These are phyloP conservation scores for Penicillium robsamsonii DNA, from an alignment of 495 filamentous ascomycete genomes.

Conservation along the genomic window DNA sequence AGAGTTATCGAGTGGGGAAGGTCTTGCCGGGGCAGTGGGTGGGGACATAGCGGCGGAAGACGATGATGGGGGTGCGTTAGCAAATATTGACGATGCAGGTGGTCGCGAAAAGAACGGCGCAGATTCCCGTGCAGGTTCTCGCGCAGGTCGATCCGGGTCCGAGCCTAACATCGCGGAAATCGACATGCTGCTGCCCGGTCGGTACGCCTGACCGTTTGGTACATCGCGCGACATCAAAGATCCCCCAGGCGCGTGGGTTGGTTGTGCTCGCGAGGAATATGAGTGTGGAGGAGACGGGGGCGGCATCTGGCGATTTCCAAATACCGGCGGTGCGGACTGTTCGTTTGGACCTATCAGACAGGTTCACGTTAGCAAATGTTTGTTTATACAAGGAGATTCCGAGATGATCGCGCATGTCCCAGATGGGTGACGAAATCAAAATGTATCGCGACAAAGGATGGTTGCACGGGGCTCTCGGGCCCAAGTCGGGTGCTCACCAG, in stretches of 20 bases:
- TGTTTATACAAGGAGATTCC: slow-evolving; percentile 2
- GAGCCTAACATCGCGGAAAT: slow-evolving; percentile 86
- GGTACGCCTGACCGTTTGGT: slow-evolving; percentile 45
- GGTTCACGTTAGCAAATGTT: slow-evolving; percentile 1
- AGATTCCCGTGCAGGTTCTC: slow-evolving; percentile 52
- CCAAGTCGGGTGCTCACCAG: slow-evolving; percentile 33
- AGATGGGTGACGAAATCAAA: slow-evolving; percentile 3
- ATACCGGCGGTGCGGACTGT: slow-evolving; percentile 45
- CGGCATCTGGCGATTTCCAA: slow-evolving; percentile 56
- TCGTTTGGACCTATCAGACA: slow-evolving; percentile 33
- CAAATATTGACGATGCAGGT: slow-evolving; percentile 46
- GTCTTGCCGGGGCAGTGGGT: slow-evolving; percentile 41
- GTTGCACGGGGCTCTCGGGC: slow-evolving; percentile 10
- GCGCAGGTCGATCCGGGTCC: slow-evolving; percentile 50
- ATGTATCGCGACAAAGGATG: slow-evolving; percentile 3
- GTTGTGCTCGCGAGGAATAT: slow-evolving; percentile 43
- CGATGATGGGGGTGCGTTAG: slow-evolving; percentile 31
- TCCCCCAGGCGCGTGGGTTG: slow-evolving; percentile 40
- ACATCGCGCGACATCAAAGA: slow-evolving; percentile 54
- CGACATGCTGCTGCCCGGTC: slow-evolving; percentile 82
- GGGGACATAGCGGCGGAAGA: slow-evolving; percentile 46
- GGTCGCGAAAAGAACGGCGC: slow-evolving; percentile 55
- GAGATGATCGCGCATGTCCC: slow-evolving; percentile 2
- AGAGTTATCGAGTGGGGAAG: slow-evolving; percentile 56
- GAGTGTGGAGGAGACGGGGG: slow-evolving; percentile 60